Evolutionary conservation across 495 filamentous ascomycete genomes (phyloP), one percentile per base, ranked within the genome.

Genomic region (Aspergillus heteromorphus): DNA sequence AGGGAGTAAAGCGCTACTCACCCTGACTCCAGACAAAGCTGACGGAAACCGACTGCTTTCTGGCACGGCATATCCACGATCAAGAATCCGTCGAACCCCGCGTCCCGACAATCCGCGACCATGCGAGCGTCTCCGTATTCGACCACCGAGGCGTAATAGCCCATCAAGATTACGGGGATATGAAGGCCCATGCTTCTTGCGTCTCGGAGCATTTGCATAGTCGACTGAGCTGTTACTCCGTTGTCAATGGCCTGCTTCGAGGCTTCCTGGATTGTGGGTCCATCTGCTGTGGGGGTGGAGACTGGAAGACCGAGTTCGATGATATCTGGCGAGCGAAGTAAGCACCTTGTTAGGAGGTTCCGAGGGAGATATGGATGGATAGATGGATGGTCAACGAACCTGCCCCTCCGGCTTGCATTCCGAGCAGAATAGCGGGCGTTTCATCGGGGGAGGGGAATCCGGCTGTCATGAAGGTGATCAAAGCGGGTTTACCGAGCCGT

Each of bases 391-490:
- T 14, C 13, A 18, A 66, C 74, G 38, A 70, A 91, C 89, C 88
- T 48, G 89, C 83, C 47, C 92, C 91, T 59, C 91, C 92, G 55
- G 82, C 83, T 74, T 96, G 85, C 88, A 95, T 88, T 20, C 78
- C 83, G 25, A 95, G 70, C 70, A 96, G 68, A 51, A 95, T 83
- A 59, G 86, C 81, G 11, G 83, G 79, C 4, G 87, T 92, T 55
- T 84, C 81, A 47, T 82, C 78, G 10, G 79, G 70, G 6, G 76
- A 85, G 4, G 91, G 91, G 60, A 83, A 96, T 18, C 91, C 91
- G 38, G 91, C 92, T 8, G 91, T 95, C 62, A 93, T 85, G 77
- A 95, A 96, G 11, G 91, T 90, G 53, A 96, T 83, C 27, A 96
- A 71, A 20, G 90, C 90, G 20, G 74, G 62, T 51, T 66, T 71